Evolutionary conservation across 2,329 filamentous ascomycete species (phyloP), one percentile per base, ranked within the genome.

Genomic region (Trichophyton benhamiae): DNA sequence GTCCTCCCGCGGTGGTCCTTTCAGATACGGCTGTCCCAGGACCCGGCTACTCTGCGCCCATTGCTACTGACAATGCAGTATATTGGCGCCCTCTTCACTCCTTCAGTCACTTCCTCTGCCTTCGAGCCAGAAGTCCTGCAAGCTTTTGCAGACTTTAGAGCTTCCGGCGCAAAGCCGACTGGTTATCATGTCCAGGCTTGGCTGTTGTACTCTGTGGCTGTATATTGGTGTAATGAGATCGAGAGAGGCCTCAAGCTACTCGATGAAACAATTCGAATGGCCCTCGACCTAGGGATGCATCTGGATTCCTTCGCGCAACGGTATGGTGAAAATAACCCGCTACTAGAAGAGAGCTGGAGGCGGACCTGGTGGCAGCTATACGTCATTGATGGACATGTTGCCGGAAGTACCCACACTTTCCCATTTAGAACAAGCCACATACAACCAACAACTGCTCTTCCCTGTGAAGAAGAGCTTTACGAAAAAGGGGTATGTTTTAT

Each of bases 321-420:
- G 5, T 77, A 88, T 66, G 86, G 86, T 11, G 77, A 79, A 44
- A 82, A 82, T 3, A 64, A 67, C 30, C 41, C 59, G 13, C 60
- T 67, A 2, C 36, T 67, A 4, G 62, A 63, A 44, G 72, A 74
- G 65, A 66, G 66, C 70, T 90, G 87, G 72, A 68, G 72, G 57
- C 66, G 72, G 15, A 73, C 72, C 6, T 74, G 72, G 71, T 74
- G 72, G 72, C 67, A 66, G 64, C 42, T 73, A 25, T 91, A 86
- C 69, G 81, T 87, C 13, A 81, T 88, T 8, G 89, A 94, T 68
- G 87, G 86, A 59, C 87, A 91, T 79, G 82, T 91, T 65, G 86
- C 89, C 1, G 88, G 87, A 3, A 85, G 66, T 33, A 61, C 67
- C n/a, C 67, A 67, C 6, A 69, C 68, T 2, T 68, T 70, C 30